Evolutionary conservation across 768 basidiomycete species (phyloP), one percentile per base, ranked within the genome.

Genomic region (Russula compacta): DNA sequence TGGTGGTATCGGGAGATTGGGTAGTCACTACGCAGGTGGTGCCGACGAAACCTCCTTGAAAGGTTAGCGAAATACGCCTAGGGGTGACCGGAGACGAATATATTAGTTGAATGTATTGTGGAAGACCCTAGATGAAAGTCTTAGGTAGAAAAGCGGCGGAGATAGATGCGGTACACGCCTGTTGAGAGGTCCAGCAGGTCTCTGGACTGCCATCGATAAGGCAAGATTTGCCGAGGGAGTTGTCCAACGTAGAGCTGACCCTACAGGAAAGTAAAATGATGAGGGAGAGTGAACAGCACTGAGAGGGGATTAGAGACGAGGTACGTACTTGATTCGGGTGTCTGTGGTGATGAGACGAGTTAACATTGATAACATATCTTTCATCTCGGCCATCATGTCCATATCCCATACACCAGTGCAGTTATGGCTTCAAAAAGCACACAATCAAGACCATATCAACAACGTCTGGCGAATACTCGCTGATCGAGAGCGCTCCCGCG

Each of bases 1-100:
- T 73, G 29, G 69, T 61, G 42, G 74, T 74, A 9, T 69, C 71
- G 0, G 59, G 53, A 58, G 29, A 36, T 68, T 38, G 72, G 24
- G 77, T 68, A 47, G 79, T 74, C 9, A 91, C 67, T 1, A 74
- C 67, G 69, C 88, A 90, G 48, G 77, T 74, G 8, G 80, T 86
- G 19, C 88, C 89, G 0, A 86, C 91, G 70, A 93, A 92, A 2
- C 90, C 90, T 14, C 90, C 90, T 76, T 93, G 90, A 68, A 93
- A 93, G 2, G 86, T 90, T 64, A 91, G 63, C 19, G 73, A 75
- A 17, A 91, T 65, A 29, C 74, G 76, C 63, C 73, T 77, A 4
- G 87, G 87, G 39, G 79, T 66, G n/a, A 88, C 81, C 52, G 71
- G 77, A 6, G 72, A 67, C 6, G 74, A 52, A 66, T 92, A 92